Base-by-base conservation (phyloP, 805 yeast genomes). In the Yarrowia divulgata region DNA sequence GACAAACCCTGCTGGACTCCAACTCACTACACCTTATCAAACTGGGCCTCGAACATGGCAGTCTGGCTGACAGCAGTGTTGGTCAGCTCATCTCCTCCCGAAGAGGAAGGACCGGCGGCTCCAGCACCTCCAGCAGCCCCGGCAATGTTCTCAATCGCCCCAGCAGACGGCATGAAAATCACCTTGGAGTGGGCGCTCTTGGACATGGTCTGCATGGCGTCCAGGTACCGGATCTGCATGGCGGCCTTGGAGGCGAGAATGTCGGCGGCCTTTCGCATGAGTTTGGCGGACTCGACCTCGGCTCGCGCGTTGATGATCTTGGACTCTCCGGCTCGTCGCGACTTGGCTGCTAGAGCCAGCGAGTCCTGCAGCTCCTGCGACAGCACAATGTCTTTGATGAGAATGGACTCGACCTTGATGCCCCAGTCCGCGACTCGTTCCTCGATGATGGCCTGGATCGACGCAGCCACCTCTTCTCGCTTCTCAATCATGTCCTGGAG, bases 211-310 rank as follows among this genome's bases (percentile, higher is more conserved):
- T 88, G 91, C 87, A 88, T 86, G n/a, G 92, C 92, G 74, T 88
- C 93, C 78, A 88, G 82, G 75, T 88, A 88, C 77, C 93, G 81
- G 76, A 88, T 88, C 80, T 88, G 92, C 90, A 88, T 87, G 37
- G 92, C 93, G 14, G 91, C 86, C 73, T 88, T 87, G 48, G 90
- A 86, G 57, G 90, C 89, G 74, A 88, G 83, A 70, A 88, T 87
- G 77, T 88, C 91, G 67, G 92, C 91, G 37, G 92, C 91, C 77
- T 87, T 87, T 80, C 93, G 84, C 91, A 88, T 88, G 72, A 88
- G 83, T 77, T 88, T 88, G 67, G 92, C 91, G 75, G 87, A 81
- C 77, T 88, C 93, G 67, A 88, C 91, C 79, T 88, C 93, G 19
- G 91, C 91, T 77, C 84, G 85, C 43, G 91, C 91, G 71, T 87